Percentiles rank a stretch among this genome's conserved stretches.
These are phyloP conservation scores for Boechera stricta DNA, from an alignment of 345 rosid genomes.

Conservation along the genomic window DNA sequence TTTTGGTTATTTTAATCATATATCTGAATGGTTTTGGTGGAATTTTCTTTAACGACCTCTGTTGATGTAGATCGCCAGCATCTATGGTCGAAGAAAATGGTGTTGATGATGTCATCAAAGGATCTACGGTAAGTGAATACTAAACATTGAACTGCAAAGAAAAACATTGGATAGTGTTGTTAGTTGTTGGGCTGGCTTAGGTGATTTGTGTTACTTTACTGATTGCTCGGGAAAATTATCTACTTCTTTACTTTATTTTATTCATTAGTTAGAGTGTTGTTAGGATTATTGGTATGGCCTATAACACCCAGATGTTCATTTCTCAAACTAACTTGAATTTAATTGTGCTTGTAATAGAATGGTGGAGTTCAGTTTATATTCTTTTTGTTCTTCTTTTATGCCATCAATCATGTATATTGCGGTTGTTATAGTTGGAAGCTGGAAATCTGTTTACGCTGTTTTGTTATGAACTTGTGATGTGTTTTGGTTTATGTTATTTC, in stretches of 20 bases:
- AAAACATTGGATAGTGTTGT: conserved; percentile 1
- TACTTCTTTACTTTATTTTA: background rate
- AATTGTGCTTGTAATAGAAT: background rate
- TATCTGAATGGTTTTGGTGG: background rate
- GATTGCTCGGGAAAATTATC: background rate
- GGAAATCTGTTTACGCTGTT: background rate
- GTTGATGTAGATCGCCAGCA: conserved; percentile 36
- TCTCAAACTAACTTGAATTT: background rate
- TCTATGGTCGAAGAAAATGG: conserved; percentile 7
- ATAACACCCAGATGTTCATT: no score
- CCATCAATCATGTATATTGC: background rate
- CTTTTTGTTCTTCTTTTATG: background rate
- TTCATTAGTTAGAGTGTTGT: background rate
- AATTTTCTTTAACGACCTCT: background rate
- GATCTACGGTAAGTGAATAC: conserved; percentile 29
- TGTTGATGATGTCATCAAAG: conserved; percentile 1
- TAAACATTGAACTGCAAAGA: conserved; percentile 16
- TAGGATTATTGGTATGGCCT: no score
- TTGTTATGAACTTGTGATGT: background rate
- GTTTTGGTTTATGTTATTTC: conserved; percentile 7
- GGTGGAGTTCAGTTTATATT: background rate
- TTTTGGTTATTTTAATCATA: background rate
- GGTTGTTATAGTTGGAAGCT: background rate
- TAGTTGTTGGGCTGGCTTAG: background rate
- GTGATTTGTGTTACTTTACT: background rate